Conservation (phyloP, 2,329 filamentous ascomycete species). For the Penicillium sp. region DNA sequence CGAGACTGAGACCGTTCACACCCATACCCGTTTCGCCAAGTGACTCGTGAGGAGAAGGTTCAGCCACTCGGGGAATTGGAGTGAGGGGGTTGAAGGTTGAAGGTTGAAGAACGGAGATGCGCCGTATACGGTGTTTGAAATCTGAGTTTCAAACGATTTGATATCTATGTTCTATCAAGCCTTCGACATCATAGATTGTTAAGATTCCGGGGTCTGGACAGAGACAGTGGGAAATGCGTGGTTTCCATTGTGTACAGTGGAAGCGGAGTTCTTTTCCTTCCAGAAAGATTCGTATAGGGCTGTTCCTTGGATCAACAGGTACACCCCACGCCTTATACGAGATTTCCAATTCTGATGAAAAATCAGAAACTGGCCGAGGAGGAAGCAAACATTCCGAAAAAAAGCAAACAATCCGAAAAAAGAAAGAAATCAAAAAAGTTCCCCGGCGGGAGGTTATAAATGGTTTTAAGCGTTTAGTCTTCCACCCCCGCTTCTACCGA, state of each 20-base stretch:
- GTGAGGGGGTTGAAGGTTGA: too few species aligned
- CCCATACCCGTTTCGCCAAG: neutral
- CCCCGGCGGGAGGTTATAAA: neutral
- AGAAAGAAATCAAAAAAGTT: too few species aligned
- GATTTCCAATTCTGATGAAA: too few species aligned
- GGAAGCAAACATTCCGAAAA: neutral
- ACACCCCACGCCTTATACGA: too few species aligned
- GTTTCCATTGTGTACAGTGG: neutral
- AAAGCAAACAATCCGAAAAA: too few species aligned
- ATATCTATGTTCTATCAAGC: too few species aligned
- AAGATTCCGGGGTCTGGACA: neutral
- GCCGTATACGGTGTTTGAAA: neutral
- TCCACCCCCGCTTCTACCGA: slow-evolving; percentile 3
- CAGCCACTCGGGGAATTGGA: slow-evolving; percentile 2
- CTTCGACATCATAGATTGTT: neutral
- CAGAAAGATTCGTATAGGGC: too few species aligned
- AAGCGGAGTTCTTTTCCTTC: too few species aligned
- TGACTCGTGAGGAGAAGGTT: neutral
- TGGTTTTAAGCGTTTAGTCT: neutral
- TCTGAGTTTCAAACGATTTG: neutral
- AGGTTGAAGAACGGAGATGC: slow-evolving; percentile 13
- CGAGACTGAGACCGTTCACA: slow-evolving; percentile 2
- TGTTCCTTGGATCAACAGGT: too few species aligned
- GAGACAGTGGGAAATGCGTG: too few species aligned
- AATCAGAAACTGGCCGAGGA: too few species aligned